Evolutionary conservation across 2,329 filamentous ascomycete species (phyloP).

Genomic region (Talaromyces sp.): DNA sequence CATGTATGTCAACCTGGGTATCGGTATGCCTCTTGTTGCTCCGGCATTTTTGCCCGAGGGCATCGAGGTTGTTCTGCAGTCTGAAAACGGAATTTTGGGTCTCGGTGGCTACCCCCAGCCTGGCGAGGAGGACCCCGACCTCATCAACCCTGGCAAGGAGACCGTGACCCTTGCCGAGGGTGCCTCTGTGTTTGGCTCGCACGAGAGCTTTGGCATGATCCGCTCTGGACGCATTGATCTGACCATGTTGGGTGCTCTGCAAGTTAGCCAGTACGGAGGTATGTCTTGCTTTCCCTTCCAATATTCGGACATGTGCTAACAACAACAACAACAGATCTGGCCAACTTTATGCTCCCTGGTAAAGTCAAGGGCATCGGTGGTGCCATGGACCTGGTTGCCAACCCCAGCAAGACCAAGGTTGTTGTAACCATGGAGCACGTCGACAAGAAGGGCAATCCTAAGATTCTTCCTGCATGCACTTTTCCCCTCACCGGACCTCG

Average conservation of each 20-base stretch:
- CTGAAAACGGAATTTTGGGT: constrained; percentile 79
- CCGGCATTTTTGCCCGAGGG: constrained; percentile 66
- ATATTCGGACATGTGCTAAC: constrained; percentile 7
- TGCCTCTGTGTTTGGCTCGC: constrained; percentile 70
- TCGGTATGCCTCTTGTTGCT: constrained; percentile 77
- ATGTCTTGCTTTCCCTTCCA: neutral
- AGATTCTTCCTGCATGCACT: constrained; percentile 57
- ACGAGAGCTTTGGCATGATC: constrained; percentile 85
- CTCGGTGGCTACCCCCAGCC: constrained; percentile 72
- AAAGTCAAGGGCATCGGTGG: constrained; percentile 77
- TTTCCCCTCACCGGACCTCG: constrained; percentile 62
- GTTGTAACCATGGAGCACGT: constrained; percentile 67
- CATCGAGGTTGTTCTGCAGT: constrained; percentile 74
- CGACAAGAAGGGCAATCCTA: constrained; percentile 63
- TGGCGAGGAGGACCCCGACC: constrained; percentile 66
- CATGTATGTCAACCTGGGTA: constrained; percentile 60
- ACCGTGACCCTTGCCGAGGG: constrained; percentile 74
- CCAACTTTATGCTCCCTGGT: constrained; percentile 87
- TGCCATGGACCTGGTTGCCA: constrained; percentile 64
- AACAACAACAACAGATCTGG: constrained; percentile 55
- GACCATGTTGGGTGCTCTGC: constrained; percentile 75
- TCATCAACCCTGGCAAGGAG: constrained; percentile 85
- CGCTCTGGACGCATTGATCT: constrained; percentile 78
- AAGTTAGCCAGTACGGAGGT: constrained; percentile 66
- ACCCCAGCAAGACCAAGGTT: constrained; percentile 63